Base-by-base conservation (phyloP, 2,329 filamentous ascomycete species). In the Dactylellina haptotyla region DNA sequence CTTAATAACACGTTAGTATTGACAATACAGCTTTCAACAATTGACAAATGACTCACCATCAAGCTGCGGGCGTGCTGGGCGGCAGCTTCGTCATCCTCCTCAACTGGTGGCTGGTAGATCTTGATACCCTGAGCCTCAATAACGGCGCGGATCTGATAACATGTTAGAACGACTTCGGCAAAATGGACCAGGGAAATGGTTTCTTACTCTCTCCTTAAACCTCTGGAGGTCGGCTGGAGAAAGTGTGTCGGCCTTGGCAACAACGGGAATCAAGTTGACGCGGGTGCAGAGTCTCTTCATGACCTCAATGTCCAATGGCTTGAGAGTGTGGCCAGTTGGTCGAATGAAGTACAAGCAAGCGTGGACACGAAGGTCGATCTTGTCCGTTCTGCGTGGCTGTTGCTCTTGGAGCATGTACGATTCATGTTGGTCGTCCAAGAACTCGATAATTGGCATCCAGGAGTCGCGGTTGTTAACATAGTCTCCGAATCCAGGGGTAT, bases 361-460 rank as follows among this genome's bases (percentile, higher is more conserved):
- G 82, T 99, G 95, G 78, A 99, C 96, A 85, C 95, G 93, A 80
- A 99, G 91, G 82, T 99, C 95, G 80, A 99, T 99, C 88, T 98
- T 99, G 86, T 99, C 95, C 80, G 90, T 89, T 80, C 95, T 93
- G 83, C 92, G 92, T 79, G 96, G 95, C 85, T 99, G 95, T 84
- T 99, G 95, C 88, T 99, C 95, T 86, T 99, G 95, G 81, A 99
- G 87, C 95, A 99, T 99, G 84, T 99, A 99, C 37, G 95, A 99
- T 87, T 99, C 95, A 83, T 99, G 96, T 87, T 99, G 95, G 84
- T 99, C 95, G 84, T 99, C 95, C 80, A 99, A 87, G 86, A 99
- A 99, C 84, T 99, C 95, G 83, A 99, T 98, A 81, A 99, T 98
- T 82, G 95, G 95, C 87, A 97, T 96, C 95, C 95, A 99, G 76